Conservation (phyloP, 805 yeast genomes). For the Naumovozyma dairenensis region DNA sequence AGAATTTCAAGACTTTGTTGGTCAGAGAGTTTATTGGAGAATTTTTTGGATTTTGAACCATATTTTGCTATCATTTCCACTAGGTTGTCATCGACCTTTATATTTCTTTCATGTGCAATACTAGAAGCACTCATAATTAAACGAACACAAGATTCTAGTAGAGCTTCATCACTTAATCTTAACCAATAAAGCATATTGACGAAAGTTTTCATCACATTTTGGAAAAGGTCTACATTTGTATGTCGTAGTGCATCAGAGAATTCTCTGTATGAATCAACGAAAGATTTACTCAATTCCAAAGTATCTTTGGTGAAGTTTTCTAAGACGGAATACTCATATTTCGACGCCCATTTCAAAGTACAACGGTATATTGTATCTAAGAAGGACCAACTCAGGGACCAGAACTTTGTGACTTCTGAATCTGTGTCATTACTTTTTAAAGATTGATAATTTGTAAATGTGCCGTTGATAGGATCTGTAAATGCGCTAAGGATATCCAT, state of each 20-base stretch:
- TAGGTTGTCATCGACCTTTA: conserved; percentile 43
- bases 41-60: conserved; percentile 56
- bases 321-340: conserved; percentile 44
- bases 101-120: conserved; percentile 45
- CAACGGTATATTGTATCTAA: conserved; percentile 55
- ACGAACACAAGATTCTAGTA: conserved; percentile 56
- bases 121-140: conserved; percentile 59
- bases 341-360: conserved; percentile 68
- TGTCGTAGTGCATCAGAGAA: conserved; percentile 32
- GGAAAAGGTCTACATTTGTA: conserved; percentile 33
- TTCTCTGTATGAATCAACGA: conserved; percentile 58
- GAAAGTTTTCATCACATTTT: conserved; percentile 51
- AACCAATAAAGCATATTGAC: conserved; percentile 69
- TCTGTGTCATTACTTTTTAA: conserved; percentile 19
- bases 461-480: conserved; percentile 58
- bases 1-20: conserved; percentile 59
- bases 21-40: conserved; percentile 58
- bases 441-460: conserved; percentile 29
- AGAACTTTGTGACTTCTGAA: conserved; percentile 35
- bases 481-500: conserved; percentile 63
- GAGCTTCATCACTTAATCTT: conserved; percentile 67
- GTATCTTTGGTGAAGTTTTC: conserved; percentile 82
- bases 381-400: conserved; percentile 69
- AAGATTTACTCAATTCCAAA: conserved; percentile 60
- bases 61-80: conserved; percentile 50